Evolutionary conservation across 2,329 filamentous ascomycete genomes (phyloP), one percentile per base, ranked within the genome.

Genomic region (Elsinoe batatas): DNA sequence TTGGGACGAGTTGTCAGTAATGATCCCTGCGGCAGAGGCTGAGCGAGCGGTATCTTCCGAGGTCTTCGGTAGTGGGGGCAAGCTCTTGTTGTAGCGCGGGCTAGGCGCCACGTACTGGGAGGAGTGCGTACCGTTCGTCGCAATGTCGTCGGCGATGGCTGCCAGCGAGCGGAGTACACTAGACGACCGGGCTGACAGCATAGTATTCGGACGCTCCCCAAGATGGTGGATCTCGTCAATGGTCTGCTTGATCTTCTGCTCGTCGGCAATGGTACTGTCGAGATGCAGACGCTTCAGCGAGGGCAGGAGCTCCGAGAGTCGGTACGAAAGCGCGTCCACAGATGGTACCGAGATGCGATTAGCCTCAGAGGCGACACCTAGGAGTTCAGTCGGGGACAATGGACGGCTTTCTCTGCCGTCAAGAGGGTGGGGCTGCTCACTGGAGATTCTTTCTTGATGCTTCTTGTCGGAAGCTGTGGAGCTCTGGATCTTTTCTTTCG

Each of bases 261-360:
- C 69, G 32, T 66, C 67, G 18, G 61, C 62, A 15, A 69, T 59
- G 12, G 67, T 58, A 46, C 66, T 69, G 33, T 69, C 67, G 18
- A 69, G 65, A 54, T 70, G 68, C 43, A 72, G 65, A 51, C 70
- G 69, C 20, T 64, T 68, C 51, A 77, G 59, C 8, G 71, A 71
- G 4, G 74, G 74, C 15, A 76, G 60, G 11, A 75, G 64, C 61
- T 73, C 71, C 0, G 74, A 75, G 11, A 77, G 63, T 17, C 73
- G 69, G 50, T 74, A 68, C 1, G 74, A 75, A 6, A 77, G 65
- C 10, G 67, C 71, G 26, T 66, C 67, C 13, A 76, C 68, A 3
- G 71, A 75, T 13, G 75, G 75, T 20, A 77, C 71, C 3, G 70
- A 71, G 18, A 77, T 62, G 30, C 70, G 68, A 22, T 75, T 71